These are phyloP conservation scores for Raddia guianensis DNA, from an alignment of 176 grass and related monocot genomes.

Conservation along the genomic window DNA sequence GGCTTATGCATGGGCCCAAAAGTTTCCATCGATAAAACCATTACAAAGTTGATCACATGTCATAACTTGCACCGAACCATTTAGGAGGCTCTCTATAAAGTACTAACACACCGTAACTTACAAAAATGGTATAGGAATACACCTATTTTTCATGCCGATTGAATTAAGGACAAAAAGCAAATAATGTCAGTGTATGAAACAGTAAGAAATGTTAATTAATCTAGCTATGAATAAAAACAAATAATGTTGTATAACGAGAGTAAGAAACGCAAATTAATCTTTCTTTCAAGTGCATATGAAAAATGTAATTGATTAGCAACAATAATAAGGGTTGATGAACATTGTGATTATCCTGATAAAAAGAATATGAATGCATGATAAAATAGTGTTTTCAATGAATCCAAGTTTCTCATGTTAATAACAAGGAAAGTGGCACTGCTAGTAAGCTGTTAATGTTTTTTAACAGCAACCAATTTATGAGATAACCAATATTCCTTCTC, in stretches of 20 bases:
- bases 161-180: background rate
- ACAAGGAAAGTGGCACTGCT: background rate
- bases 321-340: background rate
- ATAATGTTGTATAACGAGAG: background rate
- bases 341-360: background rate
- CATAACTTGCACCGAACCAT: slow-evolving; percentile 1
- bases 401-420: slow-evolving; percentile 23
- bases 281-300: background rate
- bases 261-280: background rate
- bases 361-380: background rate
- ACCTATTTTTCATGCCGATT: background rate
- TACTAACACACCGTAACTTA: background rate
- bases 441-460: background rate
- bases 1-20: slow-evolving; percentile 10
- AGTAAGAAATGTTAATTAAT: background rate
- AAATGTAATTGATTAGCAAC: background rate
- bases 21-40: background rate
- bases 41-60: slow-evolving; percentile 6
- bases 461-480: background rate
- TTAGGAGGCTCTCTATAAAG: background rate
- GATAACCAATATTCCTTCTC: slow-evolving; percentile 1
- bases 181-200: background rate
- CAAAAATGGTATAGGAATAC: background rate
- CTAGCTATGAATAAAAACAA: background rate
- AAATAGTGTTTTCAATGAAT: background rate